A percentile compares a stretch with the other conserved stretches of the same genome.
phyloP scores from a whole-genome alignment of 805 yeast genomes.

The Kurtzmaniella cleridarum region DNA sequence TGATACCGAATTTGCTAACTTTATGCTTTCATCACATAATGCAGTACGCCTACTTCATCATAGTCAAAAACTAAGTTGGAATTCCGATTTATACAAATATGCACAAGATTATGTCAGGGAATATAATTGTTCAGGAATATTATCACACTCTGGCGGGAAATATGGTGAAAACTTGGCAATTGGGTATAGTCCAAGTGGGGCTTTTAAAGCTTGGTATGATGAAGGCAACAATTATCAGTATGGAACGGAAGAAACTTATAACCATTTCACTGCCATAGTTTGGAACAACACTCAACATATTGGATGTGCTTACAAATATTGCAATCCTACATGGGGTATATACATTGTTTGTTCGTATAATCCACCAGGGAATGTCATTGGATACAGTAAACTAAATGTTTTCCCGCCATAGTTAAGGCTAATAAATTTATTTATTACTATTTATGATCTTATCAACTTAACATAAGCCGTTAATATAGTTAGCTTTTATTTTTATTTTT shows the following conservation, averaged over 20 bases:
- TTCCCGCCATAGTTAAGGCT: conserved; percentile 10
- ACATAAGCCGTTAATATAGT: not conserved
- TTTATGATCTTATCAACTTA: too few species aligned
- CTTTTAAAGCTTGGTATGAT: conserved; percentile 36
- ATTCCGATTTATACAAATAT: conserved; percentile 21
- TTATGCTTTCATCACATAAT: conserved; percentile 24
- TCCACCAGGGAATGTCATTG: conserved; percentile 26
- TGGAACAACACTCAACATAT: conserved; percentile 29
- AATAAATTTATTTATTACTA: too few species aligned
- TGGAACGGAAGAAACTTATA: conserved; percentile 20
- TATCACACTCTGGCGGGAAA: conserved; percentile 30
- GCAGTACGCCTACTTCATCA: conserved; percentile 24
- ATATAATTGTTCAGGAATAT: conserved; percentile 30
- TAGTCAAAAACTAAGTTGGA: conserved; percentile 27
- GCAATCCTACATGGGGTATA: conserved; percentile 27
- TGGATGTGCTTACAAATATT: conserved; percentile 32
- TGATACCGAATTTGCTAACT: conserved; percentile 14
- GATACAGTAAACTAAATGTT: conserved; percentile 18
- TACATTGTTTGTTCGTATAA: conserved; percentile 36
- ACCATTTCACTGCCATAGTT: conserved; percentile 35
- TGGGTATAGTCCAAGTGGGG: conserved; percentile 29
- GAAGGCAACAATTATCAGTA: conserved; percentile 28
- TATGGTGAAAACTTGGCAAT: conserved; percentile 38
- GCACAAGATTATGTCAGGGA: conserved; percentile 27
- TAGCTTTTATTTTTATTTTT: not conserved